Evolutionary conservation across 2,329 filamentous ascomycete species (phyloP).

Genomic region (Diaporthe eres): DNA sequence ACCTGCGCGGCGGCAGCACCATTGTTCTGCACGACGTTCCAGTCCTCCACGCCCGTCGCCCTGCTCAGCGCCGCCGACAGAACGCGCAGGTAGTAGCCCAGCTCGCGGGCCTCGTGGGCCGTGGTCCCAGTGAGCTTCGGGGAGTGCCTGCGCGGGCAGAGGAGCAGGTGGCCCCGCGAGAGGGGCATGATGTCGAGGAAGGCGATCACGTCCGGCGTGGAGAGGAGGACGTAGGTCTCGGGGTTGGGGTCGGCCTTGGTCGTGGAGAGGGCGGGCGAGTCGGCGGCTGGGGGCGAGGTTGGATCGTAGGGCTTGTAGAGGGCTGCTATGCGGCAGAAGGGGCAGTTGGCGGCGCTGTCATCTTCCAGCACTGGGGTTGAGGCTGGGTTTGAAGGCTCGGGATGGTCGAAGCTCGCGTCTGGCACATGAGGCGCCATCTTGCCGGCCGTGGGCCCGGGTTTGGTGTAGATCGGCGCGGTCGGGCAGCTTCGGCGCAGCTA

Average conservation of each 20-base stretch:
- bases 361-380: slow-evolving; percentile 13
- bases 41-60: slow-evolving; percentile 82
- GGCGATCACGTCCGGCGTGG: slow-evolving; percentile 82
- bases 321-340: slow-evolving; percentile 73
- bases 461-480: neutral
- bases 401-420: slow-evolving; percentile 34
- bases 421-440: slow-evolving; percentile 39
- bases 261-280: slow-evolving; percentile 52
- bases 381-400: slow-evolving; percentile 29
- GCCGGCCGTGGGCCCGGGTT: neutral
- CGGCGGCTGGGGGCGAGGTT: slow-evolving; percentile 56
- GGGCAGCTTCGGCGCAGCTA: neutral
- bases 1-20: slow-evolving; percentile 91
- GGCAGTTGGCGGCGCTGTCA: slow-evolving; percentile 58
- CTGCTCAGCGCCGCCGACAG: slow-evolving; percentile 79
- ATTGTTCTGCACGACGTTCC: slow-evolving; percentile 98
- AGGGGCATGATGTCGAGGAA: slow-evolving; percentile 96
- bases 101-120: slow-evolving; percentile 73
- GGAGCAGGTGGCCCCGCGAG: slow-evolving; percentile 83
- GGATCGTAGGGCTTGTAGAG: slow-evolving; percentile 65
- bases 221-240: slow-evolving; percentile 77
- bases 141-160: slow-evolving; percentile 83
- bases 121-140: slow-evolving; percentile 82
- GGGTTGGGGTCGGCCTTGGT: slow-evolving; percentile 55
- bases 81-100: slow-evolving; percentile 78